Base-by-base conservation (phyloP, 2,329 filamentous ascomycete genomes). In the Hawksworthiomyces lignivorus region DNA sequence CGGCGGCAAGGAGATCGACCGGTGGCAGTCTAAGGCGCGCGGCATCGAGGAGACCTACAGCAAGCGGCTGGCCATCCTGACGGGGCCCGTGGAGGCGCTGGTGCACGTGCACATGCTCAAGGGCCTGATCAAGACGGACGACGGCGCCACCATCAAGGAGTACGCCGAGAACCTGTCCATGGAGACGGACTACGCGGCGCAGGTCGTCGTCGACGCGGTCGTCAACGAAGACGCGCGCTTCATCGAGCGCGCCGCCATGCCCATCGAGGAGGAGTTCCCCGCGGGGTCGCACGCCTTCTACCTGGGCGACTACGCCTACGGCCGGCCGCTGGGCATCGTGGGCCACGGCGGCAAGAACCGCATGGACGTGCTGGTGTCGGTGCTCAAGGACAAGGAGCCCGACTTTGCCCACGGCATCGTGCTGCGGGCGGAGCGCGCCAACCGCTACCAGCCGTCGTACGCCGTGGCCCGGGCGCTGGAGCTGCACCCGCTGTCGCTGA, bases 61-160 rank as follows among this genome's bases (percentile, higher is more conserved):
- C 65, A 95, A 92, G 65, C 80, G 89, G 34, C 74, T 98, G 38
- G 94, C 87, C 34, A 87, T 94, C 58, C 75, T 89, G 38, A 88
- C 89, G 48, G 88, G 90, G 31, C 69, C 80, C 18, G 86, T 97
- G 6, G 90, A 98, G 56, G 86, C 88, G 19, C 71, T 97, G 52
- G 79, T 96, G 22, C 84, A 94, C 49, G 88, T 98, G 28, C 85
- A 96, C 52, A 92, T 95, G 75, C 76, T 98, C 41, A 94, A 87
- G 61, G 92, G 94, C 18, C 71, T 98, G 48, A 74, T 75, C 54
- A 96, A 94, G 70, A 94, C 85, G 1, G 88, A 96, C 47, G 82
- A 90, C 27, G 92, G 92, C 33, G 86, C 90, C 10, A 84, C 88
- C 3, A 67, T 96, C 54, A 98, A 98, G 64, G 87, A 97, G 56